A percentile compares a stretch with the other conserved stretches of the same genome.
Conservation (phyloP, 257 asterid genomes). For the Plantago ovata region DNA sequence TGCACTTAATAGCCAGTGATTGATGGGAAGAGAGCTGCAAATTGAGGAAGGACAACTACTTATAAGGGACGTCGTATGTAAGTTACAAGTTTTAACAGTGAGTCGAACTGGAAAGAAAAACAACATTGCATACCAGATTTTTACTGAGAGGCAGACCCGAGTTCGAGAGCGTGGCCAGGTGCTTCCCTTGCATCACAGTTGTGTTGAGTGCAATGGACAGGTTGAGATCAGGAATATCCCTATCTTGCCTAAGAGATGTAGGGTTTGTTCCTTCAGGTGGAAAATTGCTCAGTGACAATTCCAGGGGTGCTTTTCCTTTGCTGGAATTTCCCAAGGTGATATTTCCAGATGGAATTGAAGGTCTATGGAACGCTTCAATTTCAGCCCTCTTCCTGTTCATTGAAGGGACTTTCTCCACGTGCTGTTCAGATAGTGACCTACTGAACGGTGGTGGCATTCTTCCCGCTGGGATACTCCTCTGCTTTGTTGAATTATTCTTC, state of each 20-base stretch:
- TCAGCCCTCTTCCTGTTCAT: constrained; percentile 33
- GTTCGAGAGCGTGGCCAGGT: constrained; percentile 21
- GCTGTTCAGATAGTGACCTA: constrained; percentile 22
- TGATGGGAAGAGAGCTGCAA: no score
- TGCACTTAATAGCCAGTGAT: no score
- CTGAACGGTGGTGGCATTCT: constrained; percentile 19
- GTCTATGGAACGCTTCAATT: constrained; percentile 26
- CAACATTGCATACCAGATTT: constrained; percentile 25
- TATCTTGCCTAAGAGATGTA: constrained; percentile 18
- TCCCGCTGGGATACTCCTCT: constrained; percentile 16
- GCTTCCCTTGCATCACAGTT: constrained; percentile 19
- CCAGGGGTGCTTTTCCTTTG: constrained; percentile 37
- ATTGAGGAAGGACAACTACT: no score
- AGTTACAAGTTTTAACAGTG: no score
- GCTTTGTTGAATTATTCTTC: constrained; percentile 18
- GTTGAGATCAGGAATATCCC: constrained; percentile 52
- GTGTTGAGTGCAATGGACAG: constrained; percentile 27
- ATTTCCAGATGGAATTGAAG: constrained; percentile 24
- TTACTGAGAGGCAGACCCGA: constrained; percentile 22
- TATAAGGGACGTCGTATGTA: no score
- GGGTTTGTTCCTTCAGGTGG: constrained; percentile 25
- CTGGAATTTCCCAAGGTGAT: constrained; percentile 29
- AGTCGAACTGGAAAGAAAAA: constrained; percentile 3
- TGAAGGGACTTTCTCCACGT: constrained; percentile 18
- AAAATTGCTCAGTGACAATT: constrained; percentile 56